Evolutionary conservation across 768 basidiomycete genomes (phyloP).

Genomic region (Pisolithus orientalis): DNA sequence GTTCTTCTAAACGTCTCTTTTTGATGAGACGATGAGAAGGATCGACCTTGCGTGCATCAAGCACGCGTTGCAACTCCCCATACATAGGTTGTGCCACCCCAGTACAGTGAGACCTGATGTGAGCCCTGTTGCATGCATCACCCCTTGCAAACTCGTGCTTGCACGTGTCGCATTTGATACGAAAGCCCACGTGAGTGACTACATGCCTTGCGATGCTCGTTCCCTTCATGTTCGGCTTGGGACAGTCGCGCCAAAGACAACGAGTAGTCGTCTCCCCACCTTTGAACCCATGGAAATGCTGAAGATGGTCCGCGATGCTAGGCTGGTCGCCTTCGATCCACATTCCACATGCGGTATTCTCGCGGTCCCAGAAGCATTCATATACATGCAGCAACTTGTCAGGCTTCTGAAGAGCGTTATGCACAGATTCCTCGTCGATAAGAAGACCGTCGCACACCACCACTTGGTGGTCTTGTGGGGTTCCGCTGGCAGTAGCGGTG

Average conservation of each 20-base stretch:
- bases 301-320: conserved; percentile 27
- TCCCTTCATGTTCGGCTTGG: conserved; percentile 24
- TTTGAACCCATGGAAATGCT: conserved; percentile 23
- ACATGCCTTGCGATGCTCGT: conserved; percentile 29
- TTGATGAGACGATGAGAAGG: conserved; percentile 16
- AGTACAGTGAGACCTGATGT: conserved; percentile 24
- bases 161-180: conserved; percentile 25
- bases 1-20: conserved; percentile 27
- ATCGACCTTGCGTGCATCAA: conserved; percentile 24
- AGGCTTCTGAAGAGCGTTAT: conserved; percentile 12
- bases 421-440: conserved; percentile 25
- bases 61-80: conserved; percentile 19
- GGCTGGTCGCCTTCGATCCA: conserved; percentile 31
- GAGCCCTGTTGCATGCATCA: conserved; percentile 30
- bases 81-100: conserved; percentile 27
- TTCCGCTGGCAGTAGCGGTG: neutral
- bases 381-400: conserved; percentile 24
- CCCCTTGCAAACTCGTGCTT: conserved; percentile 27
- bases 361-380: conserved; percentile 24
- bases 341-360: conserved; percentile 23
- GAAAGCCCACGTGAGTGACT: conserved; percentile 26
- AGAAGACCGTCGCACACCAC: conserved; percentile 21
- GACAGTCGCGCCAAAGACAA: conserved; percentile 27
- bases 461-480: conserved; percentile 10
- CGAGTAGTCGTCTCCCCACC: conserved; percentile 26